These are phyloP conservation scores for Alternaria brassicicola DNA, from an alignment of 2,329 filamentous ascomycete species.

Conservation along the genomic window DNA sequence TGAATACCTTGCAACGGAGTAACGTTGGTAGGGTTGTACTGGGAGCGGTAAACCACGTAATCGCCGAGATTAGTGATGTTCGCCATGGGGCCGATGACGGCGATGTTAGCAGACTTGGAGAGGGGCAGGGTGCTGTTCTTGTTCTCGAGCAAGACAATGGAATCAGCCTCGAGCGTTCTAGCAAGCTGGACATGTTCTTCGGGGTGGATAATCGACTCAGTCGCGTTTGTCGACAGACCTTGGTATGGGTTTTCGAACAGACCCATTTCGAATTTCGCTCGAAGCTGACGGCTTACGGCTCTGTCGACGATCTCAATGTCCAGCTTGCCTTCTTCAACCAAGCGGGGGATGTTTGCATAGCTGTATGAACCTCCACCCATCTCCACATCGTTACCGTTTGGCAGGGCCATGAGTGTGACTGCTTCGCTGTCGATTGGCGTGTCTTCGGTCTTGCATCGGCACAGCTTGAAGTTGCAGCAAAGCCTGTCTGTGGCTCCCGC, in stretches of 20 bases:
- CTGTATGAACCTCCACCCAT: slow-evolving; percentile 80
- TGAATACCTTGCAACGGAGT: slow-evolving; percentile 73
- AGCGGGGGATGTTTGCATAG: slow-evolving; percentile 66
- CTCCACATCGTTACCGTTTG: slow-evolving; percentile 74
- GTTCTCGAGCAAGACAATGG: slow-evolving; percentile 77
- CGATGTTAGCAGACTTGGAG: slow-evolving; percentile 69
- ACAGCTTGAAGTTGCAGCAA: slow-evolving; percentile 69
- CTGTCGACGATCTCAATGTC: slow-evolving; percentile 65
- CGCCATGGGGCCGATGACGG: slow-evolving; percentile 78
- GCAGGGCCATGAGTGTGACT: slow-evolving; percentile 67
- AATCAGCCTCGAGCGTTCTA: slow-evolving; percentile 69
- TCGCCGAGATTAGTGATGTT: slow-evolving; percentile 66
- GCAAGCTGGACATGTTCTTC: slow-evolving; percentile 64
- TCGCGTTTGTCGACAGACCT: slow-evolving; percentile 62
- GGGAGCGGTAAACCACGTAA: slow-evolving; percentile 70
- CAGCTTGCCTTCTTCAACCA: slow-evolving; percentile 67
- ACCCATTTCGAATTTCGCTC: slow-evolving; percentile 71
- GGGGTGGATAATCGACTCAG: slow-evolving; percentile 66
- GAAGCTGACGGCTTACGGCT: slow-evolving; percentile 69
- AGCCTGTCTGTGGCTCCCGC: slow-evolving; percentile 74
- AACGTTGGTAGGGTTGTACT: slow-evolving; percentile 64
- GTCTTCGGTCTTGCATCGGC: slow-evolving; percentile 51
- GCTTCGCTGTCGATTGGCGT: slow-evolving; percentile 68
- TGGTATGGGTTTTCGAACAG: slow-evolving; percentile 74
- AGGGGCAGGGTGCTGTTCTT: slow-evolving; percentile 68